A percentile compares a stretch with the other conserved stretches of the same genome.
Conservation (phyloP, 306 rosid genomes). For the Prunus campanulata region DNA sequence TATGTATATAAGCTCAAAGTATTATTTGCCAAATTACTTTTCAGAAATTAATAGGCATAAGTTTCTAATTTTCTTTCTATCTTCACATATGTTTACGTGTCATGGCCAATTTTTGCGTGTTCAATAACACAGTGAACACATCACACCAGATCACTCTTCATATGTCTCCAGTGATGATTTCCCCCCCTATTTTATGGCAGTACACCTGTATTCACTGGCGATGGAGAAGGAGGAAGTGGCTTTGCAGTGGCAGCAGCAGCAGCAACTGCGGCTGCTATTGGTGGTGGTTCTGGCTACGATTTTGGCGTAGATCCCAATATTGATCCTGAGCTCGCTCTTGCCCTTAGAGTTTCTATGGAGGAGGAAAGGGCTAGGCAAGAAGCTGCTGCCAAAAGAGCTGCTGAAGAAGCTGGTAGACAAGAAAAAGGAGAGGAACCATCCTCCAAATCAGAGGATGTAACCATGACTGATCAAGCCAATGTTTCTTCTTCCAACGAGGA, state of each 20-base stretch:
- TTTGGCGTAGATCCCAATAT: conserved; percentile 40
- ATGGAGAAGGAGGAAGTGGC: conserved; percentile 41
- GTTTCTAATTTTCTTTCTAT: background rate
- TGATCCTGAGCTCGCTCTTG: conserved; percentile 46
- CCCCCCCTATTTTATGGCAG: conserved; percentile 14
- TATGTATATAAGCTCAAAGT: background rate
- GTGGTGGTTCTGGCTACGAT: conserved; percentile 35
- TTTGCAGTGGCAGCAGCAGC: conserved; percentile 36
- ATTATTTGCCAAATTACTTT: background rate
- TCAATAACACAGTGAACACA: background rate
- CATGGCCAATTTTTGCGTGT: background rate
- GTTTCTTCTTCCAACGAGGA: conserved; percentile 18
- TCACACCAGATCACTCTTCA: background rate
- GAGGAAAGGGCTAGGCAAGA: conserved; percentile 51
- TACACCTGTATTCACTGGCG: conserved; percentile 45
- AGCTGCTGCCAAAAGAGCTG: conserved; percentile 38
- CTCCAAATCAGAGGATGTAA: conserved; percentile 34
- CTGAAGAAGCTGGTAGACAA: conserved; percentile 34
- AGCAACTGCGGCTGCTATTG: conserved; percentile 31
- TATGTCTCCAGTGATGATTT: background rate
- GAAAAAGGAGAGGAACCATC: conserved; percentile 34
- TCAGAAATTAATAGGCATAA: background rate
- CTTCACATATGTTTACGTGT: background rate
- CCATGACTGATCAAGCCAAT: conserved; percentile 23
- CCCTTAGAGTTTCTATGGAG: conserved; percentile 49